phyloP scores from a whole-genome alignment of 1,284 basidiomycete species.

The Sutorius eximius region DNA sequence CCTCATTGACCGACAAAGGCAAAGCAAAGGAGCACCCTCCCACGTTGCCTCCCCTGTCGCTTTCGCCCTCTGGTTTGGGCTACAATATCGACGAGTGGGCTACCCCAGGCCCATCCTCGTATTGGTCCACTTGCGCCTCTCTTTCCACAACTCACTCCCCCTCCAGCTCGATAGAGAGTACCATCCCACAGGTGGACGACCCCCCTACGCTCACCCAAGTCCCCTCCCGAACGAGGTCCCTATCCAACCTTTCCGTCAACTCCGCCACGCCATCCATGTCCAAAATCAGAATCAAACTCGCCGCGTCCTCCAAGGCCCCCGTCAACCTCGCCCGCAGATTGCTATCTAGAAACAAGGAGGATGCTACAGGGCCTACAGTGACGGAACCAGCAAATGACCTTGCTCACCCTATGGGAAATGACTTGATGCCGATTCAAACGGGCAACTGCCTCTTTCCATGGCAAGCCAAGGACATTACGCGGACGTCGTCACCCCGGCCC shows the following conservation, averaged over 20 bases:
- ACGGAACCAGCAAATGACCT: slow-evolving; percentile 5
- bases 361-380: slow-evolving; percentile 11
- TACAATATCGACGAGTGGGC: slow-evolving; percentile 46
- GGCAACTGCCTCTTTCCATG: slow-evolving; percentile 46
- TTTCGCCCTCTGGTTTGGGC: slow-evolving; percentile 52
- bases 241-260: slow-evolving; percentile 52
- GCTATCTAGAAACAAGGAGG: slow-evolving; percentile 45
- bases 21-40: slow-evolving; percentile 62
- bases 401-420: slow-evolving; percentile 8
- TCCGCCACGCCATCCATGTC: slow-evolving; percentile 48
- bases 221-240: slow-evolving; percentile 53
- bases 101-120: slow-evolving; percentile 58
- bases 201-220: slow-evolving; percentile 22
- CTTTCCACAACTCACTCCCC: slow-evolving; percentile 21
- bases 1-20: slow-evolving; percentile 44
- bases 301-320: slow-evolving; percentile 41
- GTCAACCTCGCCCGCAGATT: slow-evolving; percentile 57
- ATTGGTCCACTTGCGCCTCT: slow-evolving; percentile 39
- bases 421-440: slow-evolving; percentile 25
- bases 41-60: slow-evolving; percentile 60
- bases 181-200: slow-evolving; percentile 13
- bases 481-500: slow-evolving; percentile 31
- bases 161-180: slow-evolving; percentile 12
- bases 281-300: slow-evolving; percentile 49
- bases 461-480: slow-evolving; percentile 37